Evolutionary conservation across 2,329 filamentous ascomycete species (phyloP).

Genomic region (Nigrospora oryzae): DNA sequence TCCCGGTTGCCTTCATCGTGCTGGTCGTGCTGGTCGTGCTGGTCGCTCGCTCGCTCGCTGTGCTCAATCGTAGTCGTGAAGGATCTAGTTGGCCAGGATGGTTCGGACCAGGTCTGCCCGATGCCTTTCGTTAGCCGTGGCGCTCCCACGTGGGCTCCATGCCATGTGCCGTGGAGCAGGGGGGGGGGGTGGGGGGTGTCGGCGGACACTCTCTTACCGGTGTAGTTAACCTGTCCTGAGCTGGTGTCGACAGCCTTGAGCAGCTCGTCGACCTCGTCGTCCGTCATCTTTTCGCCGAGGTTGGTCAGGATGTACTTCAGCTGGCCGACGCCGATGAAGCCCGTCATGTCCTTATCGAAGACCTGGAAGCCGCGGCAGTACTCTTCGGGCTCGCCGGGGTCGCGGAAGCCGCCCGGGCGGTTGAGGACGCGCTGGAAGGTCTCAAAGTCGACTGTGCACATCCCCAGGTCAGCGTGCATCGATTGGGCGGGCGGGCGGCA

Average conservation of each 20-base stretch:
- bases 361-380: slow-evolving; percentile 99
- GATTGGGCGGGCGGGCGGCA: not conserved
- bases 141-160: not conserved
- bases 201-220: slow-evolving; percentile 47
- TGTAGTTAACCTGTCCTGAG: slow-evolving; percentile 96
- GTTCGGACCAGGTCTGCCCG: slow-evolving; percentile 69
- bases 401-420: slow-evolving; percentile 94
- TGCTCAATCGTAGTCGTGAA: no score
- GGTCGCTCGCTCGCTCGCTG: no score
- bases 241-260: slow-evolving; percentile 97
- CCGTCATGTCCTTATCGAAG: slow-evolving; percentile 98
- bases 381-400: slow-evolving; percentile 94
- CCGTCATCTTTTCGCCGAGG: slow-evolving; percentile 97
- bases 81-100: slow-evolving; percentile 69
- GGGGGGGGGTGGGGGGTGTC: not conserved
- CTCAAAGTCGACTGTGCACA: slow-evolving; percentile 80
- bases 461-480: slow-evolving; percentile 5
- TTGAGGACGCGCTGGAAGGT: slow-evolving; percentile 95
- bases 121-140: slow-evolving; percentile 4
- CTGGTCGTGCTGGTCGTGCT: no score
- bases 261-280: slow-evolving; percentile 97
- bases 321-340: slow-evolving; percentile 95
- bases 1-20: no score
- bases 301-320: slow-evolving; percentile 97
- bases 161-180: not conserved